These are phyloP conservation scores for Aspergillus sp. DNA, from an alignment of 2,329 filamentous ascomycete species.

Conservation along the genomic window DNA sequence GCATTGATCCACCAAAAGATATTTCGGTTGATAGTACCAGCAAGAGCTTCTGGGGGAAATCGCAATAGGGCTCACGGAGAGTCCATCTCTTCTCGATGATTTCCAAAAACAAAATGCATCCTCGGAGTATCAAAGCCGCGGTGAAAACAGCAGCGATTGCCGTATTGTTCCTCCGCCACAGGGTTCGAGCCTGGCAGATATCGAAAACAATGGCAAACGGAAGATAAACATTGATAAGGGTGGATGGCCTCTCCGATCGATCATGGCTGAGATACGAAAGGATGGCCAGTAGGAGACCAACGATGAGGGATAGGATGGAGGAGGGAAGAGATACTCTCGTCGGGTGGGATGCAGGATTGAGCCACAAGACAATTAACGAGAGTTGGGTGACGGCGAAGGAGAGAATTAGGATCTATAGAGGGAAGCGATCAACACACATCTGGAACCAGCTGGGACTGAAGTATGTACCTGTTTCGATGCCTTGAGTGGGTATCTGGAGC, in stretches of 20 bases:
- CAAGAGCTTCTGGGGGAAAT: slow-evolving; percentile 35
- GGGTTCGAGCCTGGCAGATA: slow-evolving; percentile 40
- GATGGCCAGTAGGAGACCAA: slow-evolving; percentile 1
- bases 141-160: slow-evolving; percentile 31
- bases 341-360: background rate
- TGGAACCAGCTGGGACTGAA: background rate
- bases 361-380: slow-evolving; percentile 4
- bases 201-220: slow-evolving; percentile 43
- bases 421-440: slow-evolving; percentile 5
- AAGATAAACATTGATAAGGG: slow-evolving; percentile 45
- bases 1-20: slow-evolving; percentile 54
- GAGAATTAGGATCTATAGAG: too few species aligned
- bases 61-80: slow-evolving; percentile 1
- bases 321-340: slow-evolving; percentile 3
- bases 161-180: slow-evolving; percentile 32
- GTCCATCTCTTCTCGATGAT: slow-evolving; percentile 34
- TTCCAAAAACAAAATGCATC: slow-evolving; percentile 42
- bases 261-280: slow-evolving; percentile 28
- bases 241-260: slow-evolving; percentile 42
- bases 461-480: too few species aligned
- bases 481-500: too few species aligned
- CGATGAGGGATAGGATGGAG: slow-evolving; percentile 2
- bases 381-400: too few species aligned
- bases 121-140: slow-evolving; percentile 33
- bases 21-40: slow-evolving; percentile 44